Base-by-base conservation (phyloP, 495 filamentous ascomycete species). In the Aspergillus ostianus region DNA sequence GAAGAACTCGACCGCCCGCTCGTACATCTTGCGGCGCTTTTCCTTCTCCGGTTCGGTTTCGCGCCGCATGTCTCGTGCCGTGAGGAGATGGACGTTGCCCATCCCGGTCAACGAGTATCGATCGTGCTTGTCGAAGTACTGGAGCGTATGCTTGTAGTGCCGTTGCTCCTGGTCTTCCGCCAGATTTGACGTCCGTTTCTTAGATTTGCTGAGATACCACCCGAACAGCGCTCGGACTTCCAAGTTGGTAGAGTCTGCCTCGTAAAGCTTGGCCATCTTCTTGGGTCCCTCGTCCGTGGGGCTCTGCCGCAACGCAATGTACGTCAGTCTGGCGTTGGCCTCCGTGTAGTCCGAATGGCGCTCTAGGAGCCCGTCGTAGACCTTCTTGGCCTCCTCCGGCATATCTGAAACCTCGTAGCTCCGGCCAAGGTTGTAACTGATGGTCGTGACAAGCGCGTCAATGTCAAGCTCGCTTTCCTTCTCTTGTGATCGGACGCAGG, bases 371-470 rank as follows among this genome's bases (percentile, higher is more conserved):
- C 89, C 86, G 64, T 96, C 87, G 67, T 97, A 98, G 23, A 94
- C 87, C 64, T 88, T 88, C 61, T 88, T 87, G 0, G 94, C 95
- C 66, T 93, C 86, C 50, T 95, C 90, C 26, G 86, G 78, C 67
- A 91, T 82, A 44, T 89, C 87, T 6, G 87, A 86, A 1, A 90
- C 87, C 72, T 98, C 94, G 66, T 96, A 96, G 21, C 91, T 93
- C n/a, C 94, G 84, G n/a, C 89, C 94, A 27, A 98, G 85, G 69
- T 98, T 98, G 76, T 92, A 98, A 62, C 89, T 92, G 65, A 98
- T 92, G 5, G 91, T 96, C 0, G 92, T 96, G 26, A 97, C 86
- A 6, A 98, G 82, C 3, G 92, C 90, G 69, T 98, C 94, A 0
- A 85, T 89, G 67, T 97, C 93, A n/a, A 84, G 72, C 3, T 83